Base-by-base conservation (phyloP, 129 eudicot genomes). In the Chrysanthemum makinoi region DNA sequence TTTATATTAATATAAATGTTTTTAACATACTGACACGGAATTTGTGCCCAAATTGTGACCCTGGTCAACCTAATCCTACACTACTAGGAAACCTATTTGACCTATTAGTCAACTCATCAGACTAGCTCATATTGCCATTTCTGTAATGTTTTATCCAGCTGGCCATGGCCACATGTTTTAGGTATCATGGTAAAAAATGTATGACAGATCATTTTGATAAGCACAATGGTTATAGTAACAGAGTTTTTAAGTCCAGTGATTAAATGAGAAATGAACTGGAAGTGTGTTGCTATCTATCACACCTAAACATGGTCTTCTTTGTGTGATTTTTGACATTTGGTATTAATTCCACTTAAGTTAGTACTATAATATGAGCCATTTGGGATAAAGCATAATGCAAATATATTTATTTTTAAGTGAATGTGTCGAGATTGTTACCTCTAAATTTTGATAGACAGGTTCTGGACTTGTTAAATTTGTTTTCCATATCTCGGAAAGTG, bases 231-330 rank as follows among this genome's bases (percentile, higher is more conserved):
- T 56, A 16, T 56, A 56, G 13, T 9, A 56, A 16, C 14, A 28
- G 30, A 66, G 8, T 67, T 67, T 50, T 0, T 13, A 26, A 50
- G 72, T 22, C 72, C 24, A 15, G 3, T 67, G 72, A 67, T 7
- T 26, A 24, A 24, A 6, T 22, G 3, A 50, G 60, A 22, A 49
- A 46, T 65, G 55, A 65, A 54, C 10, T 46, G 55, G 5, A 67
- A 30, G 18, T 13, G 13, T 10, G 17, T 10, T 59, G 17, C 39
- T 59, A 59, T 2, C 10, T 59, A 8, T 24, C 24, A 16, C 19
- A 3, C 28, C 62, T 56, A 17, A 56, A 56, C 3, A 19, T 26
- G 30, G 30, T 26, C 30, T 2, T 26, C 33, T 28, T 28, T 28
- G 33, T 28, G 33, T 55, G 61, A 19, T 19, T 19, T 57, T 53